Percentiles rank a stretch among this genome's conserved stretches.
Conservation (phyloP, 2,329 filamentous ascomycete genomes). For the Fusarium tuaranense region DNA sequence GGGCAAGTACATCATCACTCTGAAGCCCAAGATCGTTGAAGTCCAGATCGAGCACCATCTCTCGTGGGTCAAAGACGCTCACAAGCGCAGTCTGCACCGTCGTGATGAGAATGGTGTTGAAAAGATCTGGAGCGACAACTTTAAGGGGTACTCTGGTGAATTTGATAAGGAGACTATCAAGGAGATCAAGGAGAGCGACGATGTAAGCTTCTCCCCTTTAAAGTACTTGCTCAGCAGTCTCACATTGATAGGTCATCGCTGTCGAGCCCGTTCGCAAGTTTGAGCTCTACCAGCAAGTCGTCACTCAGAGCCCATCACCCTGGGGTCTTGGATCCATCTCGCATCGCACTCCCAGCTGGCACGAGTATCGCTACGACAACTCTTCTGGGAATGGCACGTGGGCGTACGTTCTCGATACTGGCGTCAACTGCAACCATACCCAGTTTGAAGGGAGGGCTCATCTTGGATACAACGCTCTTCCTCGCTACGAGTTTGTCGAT, state of each 20-base stretch:
- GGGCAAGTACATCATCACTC: slow-evolving; percentile 60
- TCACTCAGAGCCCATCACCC: slow-evolving; percentile 51
- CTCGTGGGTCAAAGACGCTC: slow-evolving; percentile 47
- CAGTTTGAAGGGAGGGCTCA: slow-evolving; percentile 58
- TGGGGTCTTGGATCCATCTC: slow-evolving; percentile 62
- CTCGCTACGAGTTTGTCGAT: slow-evolving; percentile 50
- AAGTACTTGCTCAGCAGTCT: neutral
- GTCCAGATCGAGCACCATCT: slow-evolving; percentile 51
- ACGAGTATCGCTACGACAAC: slow-evolving; percentile 56
- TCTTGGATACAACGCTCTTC: slow-evolving; percentile 51
- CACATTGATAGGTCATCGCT: slow-evolving; percentile 45
- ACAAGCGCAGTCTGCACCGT: slow-evolving; percentile 48
- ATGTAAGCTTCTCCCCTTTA: slow-evolving; percentile 47
- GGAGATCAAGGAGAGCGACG: slow-evolving; percentile 52
- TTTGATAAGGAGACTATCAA: slow-evolving; percentile 57
- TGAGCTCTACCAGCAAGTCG: slow-evolving; percentile 42
- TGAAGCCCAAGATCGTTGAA: slow-evolving; percentile 52
- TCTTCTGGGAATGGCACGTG: slow-evolving; percentile 56
- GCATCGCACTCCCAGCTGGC: slow-evolving; percentile 49
- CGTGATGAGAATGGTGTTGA: slow-evolving; percentile 49
- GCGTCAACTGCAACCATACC: slow-evolving; percentile 59
- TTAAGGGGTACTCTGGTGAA: slow-evolving; percentile 57
- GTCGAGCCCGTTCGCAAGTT: slow-evolving; percentile 49
- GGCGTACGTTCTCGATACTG: slow-evolving; percentile 67
- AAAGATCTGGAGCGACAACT: slow-evolving; percentile 48